phyloP scores from a whole-genome alignment of 164 flowering plant species.

The Platanus orientalis region DNA sequence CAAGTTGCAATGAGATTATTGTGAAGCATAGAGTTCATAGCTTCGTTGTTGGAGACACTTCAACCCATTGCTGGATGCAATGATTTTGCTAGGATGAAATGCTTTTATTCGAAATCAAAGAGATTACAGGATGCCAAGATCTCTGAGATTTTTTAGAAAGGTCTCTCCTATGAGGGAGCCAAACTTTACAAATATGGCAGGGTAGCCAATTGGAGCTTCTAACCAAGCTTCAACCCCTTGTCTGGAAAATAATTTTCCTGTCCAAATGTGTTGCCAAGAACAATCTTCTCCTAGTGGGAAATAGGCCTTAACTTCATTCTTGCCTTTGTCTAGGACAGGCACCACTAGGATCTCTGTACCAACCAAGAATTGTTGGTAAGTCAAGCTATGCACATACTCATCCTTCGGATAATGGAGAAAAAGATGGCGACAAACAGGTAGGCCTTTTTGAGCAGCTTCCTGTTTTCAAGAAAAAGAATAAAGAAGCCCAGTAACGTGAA shows the following conservation, averaged over 20 bases:
- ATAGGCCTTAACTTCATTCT: conserved; percentile 54
- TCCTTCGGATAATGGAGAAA: conserved; percentile 76
- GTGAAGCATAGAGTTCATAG: too few relatives aligned
- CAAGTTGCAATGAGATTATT: too few relatives aligned
- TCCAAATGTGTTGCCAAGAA: conserved; percentile 73
- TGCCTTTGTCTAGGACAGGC: conserved; percentile 74
- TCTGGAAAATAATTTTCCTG: conserved; percentile 40
- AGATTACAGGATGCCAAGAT: conserved; percentile 18
- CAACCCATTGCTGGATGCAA: too few relatives aligned
- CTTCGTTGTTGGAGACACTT: too few relatives aligned
- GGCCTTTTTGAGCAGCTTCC: conserved; percentile 71
- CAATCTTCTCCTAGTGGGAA: conserved; percentile 54
- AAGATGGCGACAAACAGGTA: conserved; percentile 73
- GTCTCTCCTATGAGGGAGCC: conserved; percentile 57
- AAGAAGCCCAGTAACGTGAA: neutral
- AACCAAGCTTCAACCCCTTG: conserved; percentile 49
- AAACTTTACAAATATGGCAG: conserved; percentile 69
- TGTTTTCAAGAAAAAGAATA: conserved; percentile 16
- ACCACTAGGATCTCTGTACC: conserved; percentile 80
- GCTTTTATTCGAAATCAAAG: too few relatives aligned
- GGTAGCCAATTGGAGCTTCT: conserved; percentile 68
- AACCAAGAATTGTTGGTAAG: conserved; percentile 69
- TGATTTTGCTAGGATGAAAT: too few relatives aligned
- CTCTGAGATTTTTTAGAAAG: conserved; percentile 49
- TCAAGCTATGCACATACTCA: conserved; percentile 49